Conservation (phyloP, 2,329 filamentous ascomycete genomes). For the Chaetomium olivaceum region DNA sequence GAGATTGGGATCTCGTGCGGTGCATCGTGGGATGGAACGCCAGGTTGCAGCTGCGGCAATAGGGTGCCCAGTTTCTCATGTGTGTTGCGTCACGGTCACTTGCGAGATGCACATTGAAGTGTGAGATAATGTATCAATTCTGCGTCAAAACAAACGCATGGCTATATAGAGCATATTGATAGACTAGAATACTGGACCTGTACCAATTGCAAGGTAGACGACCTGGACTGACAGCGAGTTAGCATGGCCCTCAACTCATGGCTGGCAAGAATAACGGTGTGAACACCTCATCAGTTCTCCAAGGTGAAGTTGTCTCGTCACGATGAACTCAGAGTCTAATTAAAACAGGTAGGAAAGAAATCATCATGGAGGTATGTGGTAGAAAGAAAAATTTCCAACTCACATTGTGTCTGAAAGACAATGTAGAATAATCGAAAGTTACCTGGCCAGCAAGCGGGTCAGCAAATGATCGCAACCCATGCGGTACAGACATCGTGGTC, state of each 20-base stretch:
- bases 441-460: slow-evolving; percentile 28
- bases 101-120: background rate
- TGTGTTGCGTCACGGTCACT: slow-evolving; percentile 8
- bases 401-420: slow-evolving; percentile 5
- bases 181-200: background rate
- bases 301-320: slow-evolving; percentile 62
- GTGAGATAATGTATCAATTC: slow-evolving; percentile 14
- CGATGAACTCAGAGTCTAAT: slow-evolving; percentile 53
- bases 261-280: slow-evolving; percentile 8
- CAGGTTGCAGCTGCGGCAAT: slow-evolving; percentile 54
- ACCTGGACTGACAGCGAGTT: slow-evolving; percentile 22
- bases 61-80: slow-evolving; percentile 27
- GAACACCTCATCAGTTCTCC: slow-evolving; percentile 57
- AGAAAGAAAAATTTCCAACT: slow-evolving; percentile 5
- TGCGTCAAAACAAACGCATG: background rate
- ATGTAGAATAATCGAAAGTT: background rate
- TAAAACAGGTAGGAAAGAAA: slow-evolving; percentile 46
- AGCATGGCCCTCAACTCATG: slow-evolving; percentile 19
- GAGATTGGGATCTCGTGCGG: slow-evolving; percentile 86
- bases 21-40: slow-evolving; percentile 92
- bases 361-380: slow-evolving; percentile 51
- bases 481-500: background rate
- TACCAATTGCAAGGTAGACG: background rate
- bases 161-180: slow-evolving; percentile 2
- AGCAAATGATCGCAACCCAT: slow-evolving; percentile 20